phyloP scores from a whole-genome alignment of 2,329 filamentous ascomycete genomes.

The Scleromitrula shiraiana region DNA sequence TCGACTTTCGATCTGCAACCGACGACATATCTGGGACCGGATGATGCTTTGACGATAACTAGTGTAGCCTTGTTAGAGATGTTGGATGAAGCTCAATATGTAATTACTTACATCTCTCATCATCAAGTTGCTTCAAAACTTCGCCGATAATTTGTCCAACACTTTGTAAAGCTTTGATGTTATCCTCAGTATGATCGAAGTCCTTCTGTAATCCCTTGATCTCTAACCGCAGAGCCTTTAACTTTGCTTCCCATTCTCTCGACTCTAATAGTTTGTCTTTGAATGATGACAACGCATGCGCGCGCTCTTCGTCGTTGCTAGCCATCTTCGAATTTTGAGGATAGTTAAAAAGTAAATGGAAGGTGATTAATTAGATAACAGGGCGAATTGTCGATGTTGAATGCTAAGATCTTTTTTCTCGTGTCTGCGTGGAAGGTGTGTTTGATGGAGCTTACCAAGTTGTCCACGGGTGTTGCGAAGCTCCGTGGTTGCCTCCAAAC shows the following conservation, averaged over 20 bases:
- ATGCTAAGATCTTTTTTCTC: not conserved
- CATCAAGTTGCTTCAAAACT: constrained; percentile 96
- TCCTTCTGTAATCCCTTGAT: constrained; percentile 94
- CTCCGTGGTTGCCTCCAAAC: constrained; percentile 9
- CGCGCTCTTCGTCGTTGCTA: constrained; percentile 42
- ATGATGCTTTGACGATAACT: constrained; percentile 99
- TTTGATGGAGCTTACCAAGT: constrained; percentile 5
- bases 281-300: constrained; percentile 69
- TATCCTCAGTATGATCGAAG: constrained; percentile 95
- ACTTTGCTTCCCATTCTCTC: constrained; percentile 96
- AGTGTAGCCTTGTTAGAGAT: constrained; percentile 19
- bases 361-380: not conserved
- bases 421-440: constrained; percentile 6
- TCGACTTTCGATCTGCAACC: constrained; percentile 98
- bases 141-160: constrained; percentile 99
- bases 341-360: not conserved
- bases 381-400: not conserved
- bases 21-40: constrained; percentile 93
- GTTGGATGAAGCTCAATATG: not conserved
- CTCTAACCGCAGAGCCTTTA: constrained; percentile 86
- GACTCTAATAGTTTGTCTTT: constrained; percentile 83
- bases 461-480: constrained; percentile 9
- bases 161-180: constrained; percentile 98
- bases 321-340: constrained; percentile 3
- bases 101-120: constrained; percentile 78